Percentiles rank a stretch among this genome's conserved stretches.
Evolutionary conservation across 2,329 filamentous ascomycete species (phyloP).

Genomic region (Phialophora expanda): DNA sequence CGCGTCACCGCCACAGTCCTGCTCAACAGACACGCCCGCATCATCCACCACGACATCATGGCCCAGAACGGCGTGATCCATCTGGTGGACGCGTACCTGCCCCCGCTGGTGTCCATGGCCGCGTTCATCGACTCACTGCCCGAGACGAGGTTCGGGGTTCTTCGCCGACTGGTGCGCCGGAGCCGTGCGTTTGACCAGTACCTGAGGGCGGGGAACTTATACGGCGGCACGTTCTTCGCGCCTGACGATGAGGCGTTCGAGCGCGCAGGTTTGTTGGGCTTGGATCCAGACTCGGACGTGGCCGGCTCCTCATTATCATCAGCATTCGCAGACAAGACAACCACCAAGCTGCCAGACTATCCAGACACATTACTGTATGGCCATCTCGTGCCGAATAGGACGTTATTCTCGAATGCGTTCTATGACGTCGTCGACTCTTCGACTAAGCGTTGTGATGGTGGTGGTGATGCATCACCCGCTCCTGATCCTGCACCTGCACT

Average conservation of each 20-base stretch:
- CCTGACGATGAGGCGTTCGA: constrained; percentile 6
- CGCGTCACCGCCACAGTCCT: neutral
- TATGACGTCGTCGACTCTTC: neutral
- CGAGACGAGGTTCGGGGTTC: neutral
- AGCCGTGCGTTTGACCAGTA: neutral
- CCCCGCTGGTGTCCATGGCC: neutral
- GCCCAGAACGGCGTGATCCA: constrained; percentile 3
- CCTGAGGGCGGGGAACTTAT: neutral
- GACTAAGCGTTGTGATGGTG: no score
- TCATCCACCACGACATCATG: constrained; percentile 16
- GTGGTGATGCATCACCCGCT: no score
- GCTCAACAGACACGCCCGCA: neutral
- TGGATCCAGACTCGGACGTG: neutral
- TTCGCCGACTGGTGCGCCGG: neutral
- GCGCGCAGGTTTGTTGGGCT: no score
- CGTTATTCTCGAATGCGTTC: constrained; percentile 9
- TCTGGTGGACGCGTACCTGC: constrained; percentile 5
- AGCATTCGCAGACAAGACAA: no score
- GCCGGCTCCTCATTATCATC: no score
- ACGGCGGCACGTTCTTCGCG: constrained; percentile 1
- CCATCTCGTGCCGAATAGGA: constrained; percentile 7
- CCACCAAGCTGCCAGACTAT: no score
- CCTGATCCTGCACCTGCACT: no score
- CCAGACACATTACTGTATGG: neutral
- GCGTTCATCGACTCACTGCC: neutral